Percentiles rank a stretch among this genome's conserved stretches.
These are phyloP conservation scores for Pulicaria dysenterica DNA, from an alignment of 129 eudicot genomes.

Conservation along the genomic window DNA sequence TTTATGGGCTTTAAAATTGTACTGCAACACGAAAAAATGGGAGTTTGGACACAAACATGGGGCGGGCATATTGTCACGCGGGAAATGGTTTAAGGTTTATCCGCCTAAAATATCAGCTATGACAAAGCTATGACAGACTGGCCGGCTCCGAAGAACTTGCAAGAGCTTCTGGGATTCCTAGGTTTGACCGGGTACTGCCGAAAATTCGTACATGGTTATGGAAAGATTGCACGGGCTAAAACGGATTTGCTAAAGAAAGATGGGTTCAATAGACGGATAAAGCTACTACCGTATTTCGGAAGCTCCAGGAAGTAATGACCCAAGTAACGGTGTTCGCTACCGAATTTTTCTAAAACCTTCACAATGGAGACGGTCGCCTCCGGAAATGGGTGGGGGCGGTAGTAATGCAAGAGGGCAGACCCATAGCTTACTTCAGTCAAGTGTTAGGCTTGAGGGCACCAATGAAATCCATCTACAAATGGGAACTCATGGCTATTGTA, in stretches of 20 bases:
- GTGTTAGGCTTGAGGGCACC: no score
- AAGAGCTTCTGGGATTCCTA: background rate
- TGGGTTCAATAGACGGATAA: background rate
- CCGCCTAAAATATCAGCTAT: background rate
- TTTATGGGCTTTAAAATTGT: background rate
- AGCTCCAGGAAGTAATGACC: no score
- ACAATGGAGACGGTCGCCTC: no score
- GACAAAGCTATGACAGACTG: background rate
- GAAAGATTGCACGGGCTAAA: background rate
- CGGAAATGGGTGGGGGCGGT: no score
- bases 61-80: background rate
- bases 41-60: background rate
- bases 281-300: no score
- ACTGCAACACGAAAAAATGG: background rate
- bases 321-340: no score
- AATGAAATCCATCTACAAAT: no score
- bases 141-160: no score
- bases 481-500: no score
- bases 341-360: no score
- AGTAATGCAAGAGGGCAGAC: no score
- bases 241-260: background rate
- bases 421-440: no score
- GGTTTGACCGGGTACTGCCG: background rate
- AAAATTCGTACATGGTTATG: background rate
- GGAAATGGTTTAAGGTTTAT: background rate